Percentiles rank a stretch among this genome's conserved stretches.
phyloP scores from a whole-genome alignment of 139 green algal genomes.

The Spirogloea muscicola region DNA sequence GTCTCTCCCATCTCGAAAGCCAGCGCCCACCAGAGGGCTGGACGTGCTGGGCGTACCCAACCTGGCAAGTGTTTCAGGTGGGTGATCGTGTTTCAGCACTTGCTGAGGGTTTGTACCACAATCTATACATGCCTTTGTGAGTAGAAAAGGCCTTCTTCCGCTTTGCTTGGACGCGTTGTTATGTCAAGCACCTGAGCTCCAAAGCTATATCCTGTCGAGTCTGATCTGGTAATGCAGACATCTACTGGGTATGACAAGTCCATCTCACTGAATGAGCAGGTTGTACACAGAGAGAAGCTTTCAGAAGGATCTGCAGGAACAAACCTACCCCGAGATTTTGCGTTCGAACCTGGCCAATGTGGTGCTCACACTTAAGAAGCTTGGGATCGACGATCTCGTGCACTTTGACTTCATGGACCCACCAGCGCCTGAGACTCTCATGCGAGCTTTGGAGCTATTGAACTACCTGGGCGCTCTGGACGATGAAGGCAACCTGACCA shows the following conservation, averaged over 20 bases:
- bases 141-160: too few species aligned
- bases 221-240: too few species aligned
- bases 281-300: conserved; percentile 92
- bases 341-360: conserved; percentile 94
- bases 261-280: too few species aligned
- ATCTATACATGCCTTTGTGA: too few species aligned
- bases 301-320: conserved; percentile 95
- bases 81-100: too few species aligned
- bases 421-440: conserved; percentile 96
- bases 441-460: conserved; percentile 97
- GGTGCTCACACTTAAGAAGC: conserved; percentile 95
- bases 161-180: too few species aligned
- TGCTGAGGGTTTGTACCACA: too few species aligned
- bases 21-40: conserved; percentile 89
- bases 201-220: too few species aligned
- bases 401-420: conserved; percentile 99
- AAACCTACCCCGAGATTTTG: conserved; percentile 99
- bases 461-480: conserved; percentile 99
- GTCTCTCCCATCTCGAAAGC: conserved; percentile 96
- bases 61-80: conserved; percentile 99
- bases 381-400: conserved; percentile 98
- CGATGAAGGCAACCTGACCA: conserved; percentile 93
- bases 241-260: too few species aligned
- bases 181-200: too few species aligned
- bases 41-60: conserved; percentile 89